Conservation (phyloP, 164 flowering plant genomes). For the Stephania yunnanensis region DNA sequence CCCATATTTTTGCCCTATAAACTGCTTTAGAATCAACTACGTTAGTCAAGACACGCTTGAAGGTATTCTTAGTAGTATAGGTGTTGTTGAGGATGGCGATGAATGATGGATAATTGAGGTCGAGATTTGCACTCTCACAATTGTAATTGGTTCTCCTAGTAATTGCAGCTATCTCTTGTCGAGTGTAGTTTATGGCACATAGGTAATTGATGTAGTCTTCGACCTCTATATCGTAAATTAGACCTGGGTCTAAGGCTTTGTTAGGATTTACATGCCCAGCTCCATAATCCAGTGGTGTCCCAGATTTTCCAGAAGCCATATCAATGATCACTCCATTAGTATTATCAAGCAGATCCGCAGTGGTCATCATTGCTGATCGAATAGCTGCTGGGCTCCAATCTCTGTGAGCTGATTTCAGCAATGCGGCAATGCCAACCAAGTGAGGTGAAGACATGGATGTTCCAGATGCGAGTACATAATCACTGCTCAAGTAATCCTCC, state of each 20-base stretch:
- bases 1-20: conserved; percentile 12
- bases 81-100: conserved; percentile 20
- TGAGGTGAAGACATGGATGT: conserved; percentile 15
- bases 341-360: conserved; percentile 11
- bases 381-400: conserved; percentile 14
- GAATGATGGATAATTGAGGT: conserved; percentile 31
- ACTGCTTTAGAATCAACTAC: conserved; percentile 11
- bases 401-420: conserved; percentile 11
- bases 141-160: conserved; percentile 17
- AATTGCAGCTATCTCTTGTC: conserved; percentile 19
- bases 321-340: conserved; percentile 14
- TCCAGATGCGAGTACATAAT: neutral
- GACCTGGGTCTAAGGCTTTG: conserved; percentile 43
- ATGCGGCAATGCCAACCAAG: conserved; percentile 9
- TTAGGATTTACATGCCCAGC: conserved; percentile 34
- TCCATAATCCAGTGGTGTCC: conserved; percentile 34
- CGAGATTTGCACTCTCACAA: conserved; percentile 21
- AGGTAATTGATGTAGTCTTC: conserved; percentile 29
- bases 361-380: conserved; percentile 18
- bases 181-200: conserved; percentile 29
- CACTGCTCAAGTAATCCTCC: conserved; percentile 3
- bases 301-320: conserved; percentile 12
- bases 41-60: conserved; percentile 20
- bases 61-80: conserved; percentile 12
- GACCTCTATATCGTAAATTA: conserved; percentile 25